Evolutionary conservation across 371 early-diverging fungal genomes (phyloP), one percentile per base, ranked within the genome.

Genomic region (Mortierella sp.): DNA sequence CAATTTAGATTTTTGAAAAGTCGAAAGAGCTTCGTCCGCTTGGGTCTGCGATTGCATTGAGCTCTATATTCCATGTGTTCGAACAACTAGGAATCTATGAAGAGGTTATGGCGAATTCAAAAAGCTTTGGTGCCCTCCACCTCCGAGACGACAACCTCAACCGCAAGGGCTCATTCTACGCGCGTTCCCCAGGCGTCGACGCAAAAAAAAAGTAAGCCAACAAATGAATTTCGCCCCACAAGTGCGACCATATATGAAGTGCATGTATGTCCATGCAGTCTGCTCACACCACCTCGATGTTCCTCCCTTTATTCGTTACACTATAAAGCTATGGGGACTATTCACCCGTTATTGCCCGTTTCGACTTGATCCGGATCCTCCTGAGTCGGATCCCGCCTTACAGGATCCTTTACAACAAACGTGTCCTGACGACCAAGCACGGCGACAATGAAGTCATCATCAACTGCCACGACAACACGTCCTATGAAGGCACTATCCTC

Each of bases 91-190:
- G 68, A 3, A 14, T 74, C 10, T 67, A 68, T 11, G 40, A 67
- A 16, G 48, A 68, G 4, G 26, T 74, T 16, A 9, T 45, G 24
- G 29, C 31, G 10, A 31, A 48, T 7, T 44, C 64, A 16, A 74
- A 74, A 61, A 50, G 50, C n/a, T 68, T 74, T 47, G 74, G 74
- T 6, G 68, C 68, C 24, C 6, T 74, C 31, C 44, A 55, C 67
- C 29, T 74, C 5, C 9, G 22, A n/a, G 39, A 74, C 16, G 74
- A 74, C 22, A 37, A 74, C 40, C 31, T 74, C 29, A 37, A 47
- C 5, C 45, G n/a, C n/a, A 26, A 26, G 13, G 67, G 55, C 8
- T 29, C 47, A 0, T 68, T 74, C 26, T 13, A 45, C 48, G 67
- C 43, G 19, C 45, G 63, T 13, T 10, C 10, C 47, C 39, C 43